A percentile compares a stretch with the other conserved stretches of the same genome.
These are phyloP conservation scores for Chaetomiaceae sp. DNA, from an alignment of 2,329 filamentous ascomycete species.

Conservation along the genomic window DNA sequence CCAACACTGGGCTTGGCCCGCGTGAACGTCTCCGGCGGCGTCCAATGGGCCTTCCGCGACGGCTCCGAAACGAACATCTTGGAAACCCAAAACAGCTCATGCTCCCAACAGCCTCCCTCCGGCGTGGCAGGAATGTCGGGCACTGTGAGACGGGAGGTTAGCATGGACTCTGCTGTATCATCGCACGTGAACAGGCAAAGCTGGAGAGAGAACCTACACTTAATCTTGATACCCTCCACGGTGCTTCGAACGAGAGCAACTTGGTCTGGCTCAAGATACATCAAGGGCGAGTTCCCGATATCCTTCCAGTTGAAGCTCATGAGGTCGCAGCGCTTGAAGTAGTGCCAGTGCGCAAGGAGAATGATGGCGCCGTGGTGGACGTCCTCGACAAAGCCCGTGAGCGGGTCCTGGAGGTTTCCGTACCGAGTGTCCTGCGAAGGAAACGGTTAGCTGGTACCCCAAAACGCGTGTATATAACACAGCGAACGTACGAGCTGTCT, in stretches of 20 bases:
- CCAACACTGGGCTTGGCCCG: conserved; percentile 20
- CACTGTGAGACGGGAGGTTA: too few species aligned
- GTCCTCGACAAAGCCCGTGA: conserved; percentile 39
- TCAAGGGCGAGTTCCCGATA: conserved; percentile 28
- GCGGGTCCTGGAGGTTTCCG: conserved; percentile 30
- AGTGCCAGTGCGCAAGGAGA: conserved; percentile 48
- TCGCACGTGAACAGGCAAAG: not conserved
- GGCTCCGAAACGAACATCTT: conserved; percentile 21
- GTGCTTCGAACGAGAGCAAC: conserved; percentile 26
- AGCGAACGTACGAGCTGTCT: conserved; percentile 25
- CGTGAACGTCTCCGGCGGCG: conserved; percentile 18
- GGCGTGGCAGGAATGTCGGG: conserved; percentile 19
- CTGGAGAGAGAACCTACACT: conserved; percentile 2
- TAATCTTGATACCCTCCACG: conserved; percentile 8
- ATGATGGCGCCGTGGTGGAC: conserved; percentile 45
- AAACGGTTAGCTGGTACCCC: not conserved
- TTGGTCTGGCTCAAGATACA: conserved; percentile 32
- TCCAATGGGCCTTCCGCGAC: conserved; percentile 11
- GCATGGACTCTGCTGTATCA: too few species aligned
- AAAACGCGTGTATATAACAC: not conserved
- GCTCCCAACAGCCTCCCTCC: conserved; percentile 24
- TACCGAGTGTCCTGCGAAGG: conserved; percentile 22
- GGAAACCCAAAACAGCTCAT: conserved; percentile 25
- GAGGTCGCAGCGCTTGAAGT: conserved; percentile 41
- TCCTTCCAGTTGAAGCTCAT: conserved; percentile 28